A percentile compares a stretch with the other conserved stretches of the same genome.
These are phyloP conservation scores for Barnettozyma pratensis DNA, from an alignment of 805 yeast genomes.

Conservation along the genomic window DNA sequence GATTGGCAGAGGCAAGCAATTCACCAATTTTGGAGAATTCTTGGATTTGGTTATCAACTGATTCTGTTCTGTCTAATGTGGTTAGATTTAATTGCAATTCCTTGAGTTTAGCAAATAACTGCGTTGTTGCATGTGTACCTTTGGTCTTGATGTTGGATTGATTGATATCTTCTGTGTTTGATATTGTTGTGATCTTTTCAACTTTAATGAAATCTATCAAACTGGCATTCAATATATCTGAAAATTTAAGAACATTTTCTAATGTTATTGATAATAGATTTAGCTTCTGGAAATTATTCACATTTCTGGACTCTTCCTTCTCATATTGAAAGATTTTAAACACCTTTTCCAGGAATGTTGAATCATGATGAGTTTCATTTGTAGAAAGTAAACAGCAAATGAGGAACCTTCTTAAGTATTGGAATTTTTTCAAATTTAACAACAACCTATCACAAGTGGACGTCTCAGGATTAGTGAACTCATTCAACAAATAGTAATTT, in stretches of 20 bases:
- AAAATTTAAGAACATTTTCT: background rate
- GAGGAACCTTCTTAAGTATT: constrained; percentile 35
- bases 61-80: constrained; percentile 2
- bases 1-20: constrained; percentile 2
- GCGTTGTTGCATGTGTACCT: background rate
- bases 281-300: background rate
- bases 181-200: background rate
- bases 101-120: constrained; percentile 5
- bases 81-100: constrained; percentile 7
- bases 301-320: no score
- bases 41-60: constrained; percentile 7
- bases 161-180: background rate
- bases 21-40: constrained; percentile 10
- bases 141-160: background rate
- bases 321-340: constrained; percentile 7
- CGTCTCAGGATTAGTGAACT: background rate
- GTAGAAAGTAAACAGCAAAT: constrained; percentile 37
- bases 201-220: constrained; percentile 2
- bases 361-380: constrained; percentile 21
- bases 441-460: constrained; percentile 1
- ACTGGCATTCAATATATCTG: background rate
- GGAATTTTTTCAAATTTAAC: constrained; percentile 28
- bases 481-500: constrained; percentile 14
- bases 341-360: constrained; percentile 8
- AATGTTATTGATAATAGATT: background rate